Base-by-base conservation (phyloP, 2,329 filamentous ascomycete genomes). In the Metarhizium anisopliae region DNA sequence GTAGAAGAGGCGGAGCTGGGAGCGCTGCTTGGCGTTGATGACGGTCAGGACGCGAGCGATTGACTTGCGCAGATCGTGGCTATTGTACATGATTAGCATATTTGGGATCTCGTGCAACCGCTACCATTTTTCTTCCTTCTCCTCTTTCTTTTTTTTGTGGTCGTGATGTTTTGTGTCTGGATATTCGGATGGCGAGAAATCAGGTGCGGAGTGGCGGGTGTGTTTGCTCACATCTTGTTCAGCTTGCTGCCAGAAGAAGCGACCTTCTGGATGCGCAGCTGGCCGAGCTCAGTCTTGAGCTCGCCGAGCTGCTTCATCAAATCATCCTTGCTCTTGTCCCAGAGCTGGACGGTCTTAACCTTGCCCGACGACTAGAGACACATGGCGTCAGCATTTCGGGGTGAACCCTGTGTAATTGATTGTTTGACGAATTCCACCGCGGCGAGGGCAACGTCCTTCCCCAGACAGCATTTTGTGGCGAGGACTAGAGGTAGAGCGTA, bases 301-400 rank as follows among this genome's bases (percentile, higher is more conserved):
- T 96, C 91, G 70, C 85, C 86, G 73, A 96, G 86, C 79, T 95
- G 91, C 85, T 94, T 95, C 74, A 85, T 84, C 78, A 99, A 84
- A 72, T 99, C 95, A 74, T 96, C 90, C 87, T 97, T 97, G 87
- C 84, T 92, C 90, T 99, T 99, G 82, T 85, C 86, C 94, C 94
- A 97, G 78, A 99, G 90, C 81, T 89, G 84, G 80, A 84, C 85
- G 77, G 93, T 86, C 89, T 96, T 97, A 80, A 99, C 90, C 85
- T 86, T 86, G 67, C 70, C 69, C 66, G 73, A 73, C 71, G 74
- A 76, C 74, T 76, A 64, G 56, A 68, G 58, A 49, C 4, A 20
- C 18, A 20, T 16, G 16, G 7, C n/a, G 25, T 52, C 30, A 53
- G 45, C 25, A 47, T 53, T 43, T 32, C 2, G 29, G 16, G 8